A percentile compares a stretch with the other conserved stretches of the same genome.
Evolutionary conservation across 495 filamentous ascomycete species (phyloP).

Genomic region (Aspergillus olivimuriae): DNA sequence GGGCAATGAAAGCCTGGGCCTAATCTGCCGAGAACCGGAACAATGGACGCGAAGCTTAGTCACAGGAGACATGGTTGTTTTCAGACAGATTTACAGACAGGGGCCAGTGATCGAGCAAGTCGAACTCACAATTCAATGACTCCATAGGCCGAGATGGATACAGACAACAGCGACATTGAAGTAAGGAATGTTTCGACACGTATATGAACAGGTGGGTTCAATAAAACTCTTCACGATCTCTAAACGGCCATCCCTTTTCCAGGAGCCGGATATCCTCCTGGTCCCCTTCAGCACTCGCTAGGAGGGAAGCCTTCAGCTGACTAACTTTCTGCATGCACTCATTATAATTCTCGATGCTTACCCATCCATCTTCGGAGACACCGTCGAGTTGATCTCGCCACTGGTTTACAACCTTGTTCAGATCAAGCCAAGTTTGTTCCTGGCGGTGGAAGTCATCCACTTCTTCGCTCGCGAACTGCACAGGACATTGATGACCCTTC

Average conservation of each 20-base stretch:
- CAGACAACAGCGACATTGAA: no score
- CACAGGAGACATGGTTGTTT: no score
- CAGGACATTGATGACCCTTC: slow-evolving; percentile 7
- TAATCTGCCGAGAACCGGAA: no score
- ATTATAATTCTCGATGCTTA: slow-evolving; percentile 13
- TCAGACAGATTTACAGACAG: no score
- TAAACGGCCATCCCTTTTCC: slow-evolving; percentile 12
- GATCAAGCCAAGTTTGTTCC: slow-evolving; percentile 9
- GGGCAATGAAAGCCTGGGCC: no score
- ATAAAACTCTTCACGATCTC: slow-evolving; percentile 10
- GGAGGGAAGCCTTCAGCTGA: slow-evolving; percentile 7
- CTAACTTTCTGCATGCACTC: slow-evolving; percentile 7
- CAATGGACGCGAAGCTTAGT: no score
- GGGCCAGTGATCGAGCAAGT: no score
- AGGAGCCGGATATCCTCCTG: slow-evolving; percentile 12
- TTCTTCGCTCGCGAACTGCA: slow-evolving; percentile 6
- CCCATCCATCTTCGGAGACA: slow-evolving; percentile 13
- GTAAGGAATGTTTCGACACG: no score
- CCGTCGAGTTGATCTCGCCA: slow-evolving; percentile 12
- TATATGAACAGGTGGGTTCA: no score
- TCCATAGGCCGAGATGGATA: no score
- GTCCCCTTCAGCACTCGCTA: slow-evolving; percentile 10
- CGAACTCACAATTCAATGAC: no score
- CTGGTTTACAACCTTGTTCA: slow-evolving; percentile 8
- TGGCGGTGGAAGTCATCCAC: slow-evolving; percentile 6